Evolutionary conservation across 208 protist species (phyloP).

Genomic region (Leishmania amazonensis): DNA sequence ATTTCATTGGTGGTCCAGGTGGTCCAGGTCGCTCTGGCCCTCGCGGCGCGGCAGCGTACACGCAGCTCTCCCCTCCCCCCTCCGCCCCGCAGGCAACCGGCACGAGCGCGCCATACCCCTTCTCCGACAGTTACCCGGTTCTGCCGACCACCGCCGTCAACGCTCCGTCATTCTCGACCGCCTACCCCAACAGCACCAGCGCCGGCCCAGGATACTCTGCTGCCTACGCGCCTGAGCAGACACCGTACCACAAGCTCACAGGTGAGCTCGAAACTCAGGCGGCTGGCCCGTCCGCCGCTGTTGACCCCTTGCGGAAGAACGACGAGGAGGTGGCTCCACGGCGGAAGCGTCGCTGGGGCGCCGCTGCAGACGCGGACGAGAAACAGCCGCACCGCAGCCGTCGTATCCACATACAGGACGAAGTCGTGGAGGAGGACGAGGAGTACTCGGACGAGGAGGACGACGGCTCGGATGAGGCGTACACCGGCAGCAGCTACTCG

Average conservation of each 20-base stretch:
- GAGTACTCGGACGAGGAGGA: constrained; percentile 7
- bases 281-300: too few relatives aligned
- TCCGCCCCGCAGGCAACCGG: constrained; percentile 24
- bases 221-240: background rate
- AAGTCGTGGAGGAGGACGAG: background rate
- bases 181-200: constrained; percentile 4
- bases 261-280: background rate
- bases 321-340: constrained; percentile 3
- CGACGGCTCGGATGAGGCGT: background rate
- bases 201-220: background rate
- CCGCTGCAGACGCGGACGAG: background rate
- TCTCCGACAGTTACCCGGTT: constrained; percentile 30
- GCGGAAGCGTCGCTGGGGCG: constrained; percentile 15
- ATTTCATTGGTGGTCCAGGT: constrained; percentile 35
- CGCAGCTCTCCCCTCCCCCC: constrained; percentile 21
- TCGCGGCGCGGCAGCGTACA: constrained; percentile 4
- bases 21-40: constrained; percentile 24
- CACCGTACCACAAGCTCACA: background rate
- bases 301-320: constrained; percentile 1
- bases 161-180: constrained; percentile 26
- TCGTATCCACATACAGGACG: constrained; percentile 9
- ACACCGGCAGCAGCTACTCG: constrained; percentile 11
- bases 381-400: constrained; percentile 15
- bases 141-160: constrained; percentile 16
- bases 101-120: constrained; percentile 23